Evolutionary conservation across 2,329 filamentous ascomycete species (phyloP), one percentile per base, ranked within the genome.

Genomic region (Rhytidhysteron rufulum): DNA sequence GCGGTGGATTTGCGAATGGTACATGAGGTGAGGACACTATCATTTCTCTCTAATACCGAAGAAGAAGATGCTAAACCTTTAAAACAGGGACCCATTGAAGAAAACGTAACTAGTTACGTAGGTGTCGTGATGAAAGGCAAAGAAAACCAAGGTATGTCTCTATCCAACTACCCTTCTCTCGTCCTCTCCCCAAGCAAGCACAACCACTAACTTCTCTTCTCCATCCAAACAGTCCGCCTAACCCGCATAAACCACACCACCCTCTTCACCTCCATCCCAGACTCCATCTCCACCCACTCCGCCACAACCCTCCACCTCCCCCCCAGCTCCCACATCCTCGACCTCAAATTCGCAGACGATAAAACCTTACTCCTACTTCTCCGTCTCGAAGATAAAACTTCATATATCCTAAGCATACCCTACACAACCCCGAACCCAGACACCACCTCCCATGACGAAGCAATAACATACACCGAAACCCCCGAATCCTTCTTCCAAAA

Each of bases 301-400:
- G 79, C 79, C 29, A 78, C 83, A 42, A 85, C 78, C 50, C 69
- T 70, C 40, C 60, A 40, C 19, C 57, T 64, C 47, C 63, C 25
- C 2, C 6, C 22, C 2, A 66, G 61, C 1, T 54, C 65, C 5
- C 66, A 60, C n/a, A 63, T 83, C 13, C 60, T 79, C 16, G 83
- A 88, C 56, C 61, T 85, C 11, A 82, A 83, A 55, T 88, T 89
- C 53, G 72, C 86, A 31, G 74, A 84, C 51, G 78, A 85, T 40
- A 63, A 72, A 10, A 72, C 68, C 0, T 58, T 89, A 2, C 70
- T 88, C 39, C 50, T 86, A 2, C 72, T 89, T 2, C 77, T 75
- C 63, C 55, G 58, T 31, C 54, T 58, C 24, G 40, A 48, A 17
- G 54, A 65, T 66, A 57, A 47, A 9, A 15, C 42, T 5, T 43